A percentile compares a stretch with the other conserved stretches of the same genome.
phyloP scores from a whole-genome alignment of 495 filamentous ascomycete genomes.

The Pseudomonodictys pantanalensis region DNA sequence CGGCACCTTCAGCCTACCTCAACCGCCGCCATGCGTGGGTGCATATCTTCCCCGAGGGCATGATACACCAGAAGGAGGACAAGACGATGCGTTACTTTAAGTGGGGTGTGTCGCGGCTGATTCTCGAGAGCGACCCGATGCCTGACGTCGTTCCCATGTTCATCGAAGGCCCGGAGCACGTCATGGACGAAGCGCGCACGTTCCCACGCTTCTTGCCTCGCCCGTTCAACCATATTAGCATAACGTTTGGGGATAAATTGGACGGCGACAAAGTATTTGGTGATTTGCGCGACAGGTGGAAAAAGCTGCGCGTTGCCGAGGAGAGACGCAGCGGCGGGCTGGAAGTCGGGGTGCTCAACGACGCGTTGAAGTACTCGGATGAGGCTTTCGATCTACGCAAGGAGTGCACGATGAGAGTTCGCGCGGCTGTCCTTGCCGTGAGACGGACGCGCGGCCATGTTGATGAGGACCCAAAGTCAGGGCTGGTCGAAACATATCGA shows the following conservation, averaged over 20 bases:
- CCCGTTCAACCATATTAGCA: constrained; percentile 62
- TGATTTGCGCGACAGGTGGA: constrained; percentile 68
- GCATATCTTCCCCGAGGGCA: constrained; percentile 94
- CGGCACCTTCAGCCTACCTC: constrained; percentile 54
- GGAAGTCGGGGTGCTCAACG: constrained; percentile 60
- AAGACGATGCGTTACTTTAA: constrained; percentile 92
- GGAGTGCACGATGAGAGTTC: constrained; percentile 74
- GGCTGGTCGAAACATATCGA: constrained; percentile 62
- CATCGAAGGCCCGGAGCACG: constrained; percentile 76
- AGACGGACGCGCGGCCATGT: constrained; percentile 64
- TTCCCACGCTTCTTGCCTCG: constrained; percentile 84
- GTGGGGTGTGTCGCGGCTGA: constrained; percentile 87
- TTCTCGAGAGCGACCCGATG: constrained; percentile 77
- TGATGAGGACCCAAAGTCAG: constrained; percentile 73
- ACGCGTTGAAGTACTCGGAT: constrained; percentile 64
- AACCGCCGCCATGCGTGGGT: constrained; percentile 69
- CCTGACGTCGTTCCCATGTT: constrained; percentile 92
- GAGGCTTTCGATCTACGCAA: constrained; percentile 77
- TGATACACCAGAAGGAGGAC: constrained; percentile 79
- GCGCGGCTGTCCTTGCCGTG: constrained; percentile 76
- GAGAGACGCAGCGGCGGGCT: constrained; percentile 31
- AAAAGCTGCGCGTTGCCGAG: constrained; percentile 52
- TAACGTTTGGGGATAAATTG: constrained; percentile 69
- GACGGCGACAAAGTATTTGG: constrained; percentile 62
- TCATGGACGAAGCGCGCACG: constrained; percentile 77